Evolutionary conservation across 2,329 filamentous ascomycete species (phyloP), one percentile per base, ranked within the genome.

Genomic region (Aureobasidium sp.): DNA sequence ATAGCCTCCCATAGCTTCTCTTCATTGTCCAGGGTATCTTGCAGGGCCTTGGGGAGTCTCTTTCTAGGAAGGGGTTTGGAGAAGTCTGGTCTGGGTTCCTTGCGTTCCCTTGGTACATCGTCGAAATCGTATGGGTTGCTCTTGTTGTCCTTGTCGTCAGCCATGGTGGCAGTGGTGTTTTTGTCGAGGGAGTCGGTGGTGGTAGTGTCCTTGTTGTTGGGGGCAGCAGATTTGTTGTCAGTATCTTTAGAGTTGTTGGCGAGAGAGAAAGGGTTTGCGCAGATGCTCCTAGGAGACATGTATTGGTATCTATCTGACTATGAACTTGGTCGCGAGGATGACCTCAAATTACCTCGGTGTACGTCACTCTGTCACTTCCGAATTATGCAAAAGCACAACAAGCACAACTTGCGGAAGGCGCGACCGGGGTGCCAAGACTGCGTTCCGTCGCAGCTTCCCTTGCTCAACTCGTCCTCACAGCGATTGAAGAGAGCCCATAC

Each of bases 1-100:
- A 95, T 75, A 64, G 90, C 84, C 63, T 91, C 88, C 74, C 90
- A 89, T 69, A 91, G 86, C 68, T 85, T 86, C 36, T 90, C 88
- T 10, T 96, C 81, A 61, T 76, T 76, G 66, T 86, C 80, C 8
- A 86, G 74, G 2, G 81, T 78, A 39, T 79, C 77, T 72, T 85
- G 83, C 2, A 86, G 72, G 36, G 79, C 76, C 53, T 77, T 75
- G n/a, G 82, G 79, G 15, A 86, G 78, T 64, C 76, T 78, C 68
- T 78, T 78, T 62, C 78, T 75, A 50, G 80, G 74, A n/a, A 80
- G 73, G 20, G 76, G 79, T 66, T 76, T 68, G 13, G 74, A 75
- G 72, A 79, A 79, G 68, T 81, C 79, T 4, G 79, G 79, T 48
- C 76, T 72, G 10, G 75, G 68, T 7, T 32, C 20, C 66, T 78